Evolutionary conservation across 2,329 filamentous ascomycete species (phyloP), one percentile per base, ranked within the genome.

Genomic region (Penicillium hordei): DNA sequence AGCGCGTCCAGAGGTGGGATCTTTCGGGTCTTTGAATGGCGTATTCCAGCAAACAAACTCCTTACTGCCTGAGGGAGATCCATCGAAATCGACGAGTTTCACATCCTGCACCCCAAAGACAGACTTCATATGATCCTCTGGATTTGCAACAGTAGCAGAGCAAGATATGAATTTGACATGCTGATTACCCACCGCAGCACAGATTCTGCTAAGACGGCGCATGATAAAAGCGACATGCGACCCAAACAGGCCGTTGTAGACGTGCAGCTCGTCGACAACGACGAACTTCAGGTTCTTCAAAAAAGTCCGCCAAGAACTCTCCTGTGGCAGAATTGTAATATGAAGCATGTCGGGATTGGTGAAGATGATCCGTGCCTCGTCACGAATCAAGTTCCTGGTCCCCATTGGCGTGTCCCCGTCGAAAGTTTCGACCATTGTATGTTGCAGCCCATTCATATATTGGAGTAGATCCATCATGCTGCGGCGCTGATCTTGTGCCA

Each of bases 291-390:
- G 77, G 64, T 96, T 92, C 72, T 91, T 86, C n/a, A 99, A 74
- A 65, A 96, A 97, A 0, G 84, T 85, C 46, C 93, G 84, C 94
- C 94, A 99, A 31, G 84, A 84, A 61, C 91, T 89, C 76, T 99
- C 94, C 68, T 97, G 90, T 0, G 94, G 93, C 4, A 99, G 76
- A 27, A 99, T 95, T 0, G 91, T 95, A 34, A 97, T 86, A 66
- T 99, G 94, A 36, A 99, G 82, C 93, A 97, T 99, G 69, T 99
- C 94, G 0, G 94, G 94, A 67, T 99, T 99, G 0, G 94, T 99
- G 69, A 99, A 97, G 50, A 99, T 93, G 61, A 97, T 91, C 25
- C 91, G 84, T 0, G 89, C 94, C 74, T 95, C 87, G 39, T 97
- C 93, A 6, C 93, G 86, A 61, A 99, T 93, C 29, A 80, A 71